These are phyloP conservation scores for Coemansia sp. DNA, from an alignment of 192 early-diverging fungal species.

Conservation along the genomic window DNA sequence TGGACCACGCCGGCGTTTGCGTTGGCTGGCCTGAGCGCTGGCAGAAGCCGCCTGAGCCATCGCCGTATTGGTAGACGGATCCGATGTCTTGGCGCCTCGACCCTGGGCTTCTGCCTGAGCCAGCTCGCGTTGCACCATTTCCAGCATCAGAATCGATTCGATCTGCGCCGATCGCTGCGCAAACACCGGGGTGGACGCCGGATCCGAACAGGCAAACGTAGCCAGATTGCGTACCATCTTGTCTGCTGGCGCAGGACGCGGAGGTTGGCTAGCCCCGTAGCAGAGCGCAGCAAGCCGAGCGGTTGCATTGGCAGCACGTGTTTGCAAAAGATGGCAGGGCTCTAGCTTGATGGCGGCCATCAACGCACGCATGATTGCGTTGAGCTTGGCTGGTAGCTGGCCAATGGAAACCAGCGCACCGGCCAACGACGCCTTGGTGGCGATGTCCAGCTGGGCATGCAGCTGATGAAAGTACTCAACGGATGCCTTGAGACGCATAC, in stretches of 20 bases:
- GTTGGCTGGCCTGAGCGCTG: conserved; percentile 43
- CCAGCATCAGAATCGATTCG: conserved; percentile 41
- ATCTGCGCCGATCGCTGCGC: conserved; percentile 37
- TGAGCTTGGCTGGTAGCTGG: conserved; percentile 76
- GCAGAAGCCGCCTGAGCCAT: conserved; percentile 46
- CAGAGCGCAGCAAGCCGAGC: conserved; percentile 47
- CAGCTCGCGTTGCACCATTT: conserved; percentile 47
- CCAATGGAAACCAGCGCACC: conserved; percentile 79
- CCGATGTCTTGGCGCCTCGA: neutral
- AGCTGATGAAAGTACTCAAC: conserved; percentile 68
- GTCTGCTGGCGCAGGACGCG: conserved; percentile 61
- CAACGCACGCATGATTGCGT: conserved; percentile 78
- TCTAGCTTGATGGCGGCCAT: conserved; percentile 84
- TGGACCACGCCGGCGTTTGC: conserved; percentile 22
- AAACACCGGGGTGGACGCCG: conserved; percentile 66
- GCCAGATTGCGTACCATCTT: conserved; percentile 89
- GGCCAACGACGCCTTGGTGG: conserved; percentile 64
- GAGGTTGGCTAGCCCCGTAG: conserved; percentile 11
- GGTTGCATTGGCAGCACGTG: conserved; percentile 58
- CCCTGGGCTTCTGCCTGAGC: conserved; percentile 9
- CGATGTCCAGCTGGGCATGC: conserved; percentile 66
- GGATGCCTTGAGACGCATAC: conserved; percentile 62
- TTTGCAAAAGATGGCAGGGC: conserved; percentile 57
- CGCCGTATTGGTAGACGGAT: conserved; percentile 14
- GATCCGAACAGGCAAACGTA: conserved; percentile 82